Conservation (phyloP, 768 basidiomycete species). For the Solioccasus polychromus region DNA sequence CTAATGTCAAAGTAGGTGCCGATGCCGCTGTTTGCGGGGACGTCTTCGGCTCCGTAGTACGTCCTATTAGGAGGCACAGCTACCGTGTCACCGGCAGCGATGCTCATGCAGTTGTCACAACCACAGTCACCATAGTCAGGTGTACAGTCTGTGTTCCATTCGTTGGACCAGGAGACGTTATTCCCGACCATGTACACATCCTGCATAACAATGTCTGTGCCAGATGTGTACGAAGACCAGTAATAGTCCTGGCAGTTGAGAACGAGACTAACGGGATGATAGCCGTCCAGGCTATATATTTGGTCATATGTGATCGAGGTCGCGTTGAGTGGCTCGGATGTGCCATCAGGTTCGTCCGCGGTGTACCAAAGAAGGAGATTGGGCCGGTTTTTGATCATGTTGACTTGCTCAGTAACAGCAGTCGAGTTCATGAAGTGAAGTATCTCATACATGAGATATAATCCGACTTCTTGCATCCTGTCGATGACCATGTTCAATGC, state of each 20-base stretch:
- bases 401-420: conserved; percentile 65
- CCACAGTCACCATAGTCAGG: conserved; percentile 71
- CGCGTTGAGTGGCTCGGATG: conserved; percentile 62
- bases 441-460: conserved; percentile 85
- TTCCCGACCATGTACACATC: conserved; percentile 51
- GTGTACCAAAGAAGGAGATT: conserved; percentile 77
- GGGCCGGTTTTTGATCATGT: conserved; percentile 58
- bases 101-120: conserved; percentile 56
- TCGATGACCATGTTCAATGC: conserved; percentile 58
- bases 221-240: conserved; percentile 56
- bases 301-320: conserved; percentile 47
- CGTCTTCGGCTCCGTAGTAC: conserved; percentile 8
- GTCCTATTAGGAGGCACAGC: conserved; percentile 28
- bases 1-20: conserved; percentile 62
- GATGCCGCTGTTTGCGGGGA: conserved; percentile 31
- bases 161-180: conserved; percentile 60
- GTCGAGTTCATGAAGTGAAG: conserved; percentile 65
- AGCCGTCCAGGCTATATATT: conserved; percentile 60
- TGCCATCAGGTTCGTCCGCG: conserved; percentile 72
- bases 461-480: conserved; percentile 66
- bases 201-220: conserved; percentile 70
- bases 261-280: conserved; percentile 65
- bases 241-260: conserved; percentile 66
- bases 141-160: conserved; percentile 64
- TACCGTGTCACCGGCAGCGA: conserved; percentile 39